Conservation (phyloP, 2,329 filamentous ascomycete species). For the Diaporthe sp. region DNA sequence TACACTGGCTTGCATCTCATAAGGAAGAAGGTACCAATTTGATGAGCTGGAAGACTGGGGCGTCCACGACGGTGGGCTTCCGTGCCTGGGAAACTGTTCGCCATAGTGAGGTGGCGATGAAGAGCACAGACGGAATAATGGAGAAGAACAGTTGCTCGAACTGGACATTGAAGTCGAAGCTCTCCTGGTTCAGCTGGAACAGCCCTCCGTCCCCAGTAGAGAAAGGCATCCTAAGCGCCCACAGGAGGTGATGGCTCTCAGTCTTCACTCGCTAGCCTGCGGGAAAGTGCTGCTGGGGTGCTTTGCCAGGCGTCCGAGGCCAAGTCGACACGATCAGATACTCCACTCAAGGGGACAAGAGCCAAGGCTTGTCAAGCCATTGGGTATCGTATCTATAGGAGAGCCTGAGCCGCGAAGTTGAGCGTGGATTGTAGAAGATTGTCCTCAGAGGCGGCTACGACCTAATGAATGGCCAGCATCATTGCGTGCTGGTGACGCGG, state of each 20-base stretch:
- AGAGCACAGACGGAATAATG: conserved; percentile 57
- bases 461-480: background rate
- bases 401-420: background rate
- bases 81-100: conserved; percentile 51
- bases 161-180: conserved; percentile 65
- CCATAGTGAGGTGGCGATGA: conserved; percentile 53
- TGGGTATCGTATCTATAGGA: no score
- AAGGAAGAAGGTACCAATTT: conserved; percentile 48
- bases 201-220: background rate
- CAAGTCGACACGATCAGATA: background rate
- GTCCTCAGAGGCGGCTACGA: background rate
- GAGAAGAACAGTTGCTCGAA: conserved; percentile 64
- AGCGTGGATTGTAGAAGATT: background rate
- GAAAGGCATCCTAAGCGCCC: background rate
- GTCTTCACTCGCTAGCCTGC: background rate
- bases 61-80: conserved; percentile 53
- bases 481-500: conserved; percentile 5
- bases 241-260: no score
- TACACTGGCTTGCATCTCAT: no score
- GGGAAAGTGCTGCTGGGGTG: background rate
- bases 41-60: conserved; percentile 50
- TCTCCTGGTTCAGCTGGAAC: conserved; percentile 49
- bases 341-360: background rate
- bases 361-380: no score
- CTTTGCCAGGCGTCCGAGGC: background rate